Evolutionary conservation across 2,329 filamentous ascomycete genomes (phyloP), one percentile per base, ranked within the genome.

Genomic region (Lecanicillium sp.): DNA sequence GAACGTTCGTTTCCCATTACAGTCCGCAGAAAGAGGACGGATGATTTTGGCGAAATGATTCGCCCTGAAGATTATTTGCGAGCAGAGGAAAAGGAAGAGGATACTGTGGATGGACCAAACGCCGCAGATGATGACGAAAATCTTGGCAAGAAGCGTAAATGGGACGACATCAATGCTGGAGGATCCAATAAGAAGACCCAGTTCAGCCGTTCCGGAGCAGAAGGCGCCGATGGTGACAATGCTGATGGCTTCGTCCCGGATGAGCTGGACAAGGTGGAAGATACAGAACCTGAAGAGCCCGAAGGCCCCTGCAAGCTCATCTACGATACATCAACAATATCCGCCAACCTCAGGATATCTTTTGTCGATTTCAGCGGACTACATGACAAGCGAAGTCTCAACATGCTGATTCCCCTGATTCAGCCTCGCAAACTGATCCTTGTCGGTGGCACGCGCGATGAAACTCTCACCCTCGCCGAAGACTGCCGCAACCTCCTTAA

Each of bases 41-140:
- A 96, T 54, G 90, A 95, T 47, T 98, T 92, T 60, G 92, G 92
- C 42, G 92, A 98, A 47, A 65, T 94, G 13, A 95, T 98, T 49
- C 79, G 88, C 38, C 85, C 90, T 0, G 92, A 96, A 57, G 92
- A 98, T 47, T 98, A 90, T 55, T 72, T 95, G 2, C 78, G 89
- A 42, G 90, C 89, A 0, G 92, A 98, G 55, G 92, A 96, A 60
- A 80, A 87, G 41, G 87, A 94, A 42, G 74, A 78, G 14, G 82
- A 85, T 29, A 77, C 75, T 11, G 75, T 81, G 37, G 78, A 81
- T 35, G 50, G 47, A 14, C 38, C 46, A 7, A 51, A 53, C 19
- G 27, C 57, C 13, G 48, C 54, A 13, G 45, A 76, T 41, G 62
- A 64, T 22, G 70, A 82, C 46, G 76, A 77, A 37, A 75, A 75